These are phyloP conservation scores for Cinnamomum chago DNA, from an alignment of 164 flowering plant species.

Conservation along the genomic window DNA sequence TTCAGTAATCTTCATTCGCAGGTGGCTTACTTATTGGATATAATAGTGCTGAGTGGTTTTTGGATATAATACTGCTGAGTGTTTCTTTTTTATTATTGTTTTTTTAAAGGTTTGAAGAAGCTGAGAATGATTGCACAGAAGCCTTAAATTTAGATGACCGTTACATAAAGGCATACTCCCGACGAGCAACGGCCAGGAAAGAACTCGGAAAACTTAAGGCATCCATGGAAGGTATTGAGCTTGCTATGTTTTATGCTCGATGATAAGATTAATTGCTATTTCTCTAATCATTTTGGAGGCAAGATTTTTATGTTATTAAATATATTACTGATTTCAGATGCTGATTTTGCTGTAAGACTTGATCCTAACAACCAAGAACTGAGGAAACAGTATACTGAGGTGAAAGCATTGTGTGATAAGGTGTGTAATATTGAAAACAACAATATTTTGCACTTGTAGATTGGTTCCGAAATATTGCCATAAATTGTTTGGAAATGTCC, in stretches of 20 bases:
- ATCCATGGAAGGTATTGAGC: constrained; percentile 62
- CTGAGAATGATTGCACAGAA: constrained; percentile 94
- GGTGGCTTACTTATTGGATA: too few relatives aligned
- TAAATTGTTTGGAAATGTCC: constrained; percentile 1
- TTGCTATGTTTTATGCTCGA: not conserved
- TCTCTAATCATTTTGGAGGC: constrained; percentile 4
- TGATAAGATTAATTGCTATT: not conserved
- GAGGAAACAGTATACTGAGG: constrained; percentile 72
- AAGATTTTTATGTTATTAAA: not conserved
- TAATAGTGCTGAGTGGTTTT: too few relatives aligned
- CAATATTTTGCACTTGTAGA: constrained; percentile 1
- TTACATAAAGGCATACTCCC: constrained; percentile 91
- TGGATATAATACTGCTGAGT: too few relatives aligned
- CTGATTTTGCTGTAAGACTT: constrained; percentile 85
- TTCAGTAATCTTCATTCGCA: too few relatives aligned
- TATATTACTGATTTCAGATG: constrained; percentile 51
- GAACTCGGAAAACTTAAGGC: constrained; percentile 83
- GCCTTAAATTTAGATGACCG: constrained; percentile 95
- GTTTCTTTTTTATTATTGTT: too few relatives aligned
- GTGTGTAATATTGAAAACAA: constrained; percentile 24
- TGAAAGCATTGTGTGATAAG: constrained; percentile 64
- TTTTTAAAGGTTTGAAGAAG: constrained; percentile 62
- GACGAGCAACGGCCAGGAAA: constrained; percentile 93
- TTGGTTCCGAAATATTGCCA: not conserved
- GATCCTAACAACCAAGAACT: constrained; percentile 91